phyloP scores from a whole-genome alignment of 768 basidiomycete genomes.

The Suillus decipiens region DNA sequence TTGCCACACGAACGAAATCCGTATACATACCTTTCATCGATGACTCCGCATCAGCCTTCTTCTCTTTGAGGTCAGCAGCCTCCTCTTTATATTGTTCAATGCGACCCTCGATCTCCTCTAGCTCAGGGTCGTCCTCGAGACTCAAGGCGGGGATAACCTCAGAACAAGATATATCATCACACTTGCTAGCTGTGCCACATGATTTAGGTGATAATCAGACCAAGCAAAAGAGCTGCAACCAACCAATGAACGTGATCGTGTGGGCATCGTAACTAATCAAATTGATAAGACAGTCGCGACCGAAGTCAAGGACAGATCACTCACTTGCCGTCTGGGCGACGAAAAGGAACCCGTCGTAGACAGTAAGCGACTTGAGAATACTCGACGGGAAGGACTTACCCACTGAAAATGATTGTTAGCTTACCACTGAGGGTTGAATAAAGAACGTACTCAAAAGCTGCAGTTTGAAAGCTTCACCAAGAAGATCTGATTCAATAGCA shows the following conservation, averaged over 20 bases:
- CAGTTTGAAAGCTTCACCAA: conserved; percentile 64
- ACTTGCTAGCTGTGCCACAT: conserved; percentile 50
- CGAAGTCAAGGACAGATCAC: conserved; percentile 21
- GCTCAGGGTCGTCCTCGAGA: conserved; percentile 53
- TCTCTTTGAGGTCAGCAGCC: conserved; percentile 40
- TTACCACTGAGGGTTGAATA: not conserved
- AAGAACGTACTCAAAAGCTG: conserved; percentile 56
- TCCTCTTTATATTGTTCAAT: conserved; percentile 40
- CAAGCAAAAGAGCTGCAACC: not conserved
- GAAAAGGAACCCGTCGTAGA: not conserved
- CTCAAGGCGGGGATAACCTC: conserved; percentile 54
- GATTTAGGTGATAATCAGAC: not conserved
- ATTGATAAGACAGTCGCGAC: conserved; percentile 7
- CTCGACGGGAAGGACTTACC: conserved; percentile 34
- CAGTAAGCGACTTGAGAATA: not conserved
- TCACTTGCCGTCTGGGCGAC: conserved; percentile 53
- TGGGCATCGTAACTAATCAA: conserved; percentile 52
- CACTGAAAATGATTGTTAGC: conserved; percentile 31
- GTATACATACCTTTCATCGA: conserved; percentile 42
- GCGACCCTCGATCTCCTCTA: conserved; percentile 50
- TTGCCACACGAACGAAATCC: not conserved
- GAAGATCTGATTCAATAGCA: conserved; percentile 44
- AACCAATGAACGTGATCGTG: conserved; percentile 64
- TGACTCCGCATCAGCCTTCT: conserved; percentile 41
- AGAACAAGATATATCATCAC: conserved; percentile 62